Evolutionary conservation across 208 protist genomes (phyloP).

Genomic region (Acanthamoeba divionensis): DNA sequence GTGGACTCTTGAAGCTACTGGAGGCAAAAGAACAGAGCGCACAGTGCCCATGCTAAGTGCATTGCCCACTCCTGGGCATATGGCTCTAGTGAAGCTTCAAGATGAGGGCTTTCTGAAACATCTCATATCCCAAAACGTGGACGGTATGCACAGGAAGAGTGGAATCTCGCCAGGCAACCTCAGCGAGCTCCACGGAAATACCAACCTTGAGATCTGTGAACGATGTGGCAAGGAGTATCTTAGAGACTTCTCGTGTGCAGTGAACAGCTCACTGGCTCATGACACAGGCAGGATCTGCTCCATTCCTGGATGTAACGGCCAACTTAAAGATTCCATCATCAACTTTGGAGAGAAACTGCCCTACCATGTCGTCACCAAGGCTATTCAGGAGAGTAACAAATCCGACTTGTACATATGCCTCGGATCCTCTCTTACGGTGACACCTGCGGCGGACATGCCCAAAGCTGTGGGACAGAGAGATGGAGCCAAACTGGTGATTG

Average conservation of each 20-base stretch:
- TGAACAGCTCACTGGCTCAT: background rate
- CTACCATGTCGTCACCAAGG: background rate
- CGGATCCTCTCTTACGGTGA: slow-evolving; percentile 47
- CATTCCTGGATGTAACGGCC: background rate
- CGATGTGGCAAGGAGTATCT: slow-evolving; percentile 57
- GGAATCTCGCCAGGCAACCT: slow-evolving; percentile 21
- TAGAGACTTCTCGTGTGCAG: slow-evolving; percentile 17
- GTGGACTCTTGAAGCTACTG: slow-evolving; percentile 63
- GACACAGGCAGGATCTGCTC: slow-evolving; percentile 49
- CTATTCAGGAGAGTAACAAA: background rate
- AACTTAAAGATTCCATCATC: slow-evolving; percentile 53
- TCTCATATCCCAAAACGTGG: slow-evolving; percentile 61
- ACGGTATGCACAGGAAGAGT: slow-evolving; percentile 60
- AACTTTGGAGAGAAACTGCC: slow-evolving; percentile 60
- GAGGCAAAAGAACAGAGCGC: background rate
- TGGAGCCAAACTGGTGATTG: background rate
- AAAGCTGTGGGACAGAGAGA: background rate
- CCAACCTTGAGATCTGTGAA: slow-evolving; percentile 52
- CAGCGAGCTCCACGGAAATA: slow-evolving; percentile 62
- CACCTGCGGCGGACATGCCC: slow-evolving; percentile 48
- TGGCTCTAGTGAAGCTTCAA: slow-evolving; percentile 60
- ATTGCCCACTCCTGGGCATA: slow-evolving; percentile 60
- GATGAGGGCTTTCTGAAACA: slow-evolving; percentile 45
- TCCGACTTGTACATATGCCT: slow-evolving; percentile 45
- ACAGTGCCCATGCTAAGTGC: slow-evolving; percentile 21